Percentiles rank a stretch among this genome's conserved stretches.
These are phyloP conservation scores for Candolleomyces aberdarensis DNA, from an alignment of 768 basidiomycete genomes.

Conservation along the genomic window DNA sequence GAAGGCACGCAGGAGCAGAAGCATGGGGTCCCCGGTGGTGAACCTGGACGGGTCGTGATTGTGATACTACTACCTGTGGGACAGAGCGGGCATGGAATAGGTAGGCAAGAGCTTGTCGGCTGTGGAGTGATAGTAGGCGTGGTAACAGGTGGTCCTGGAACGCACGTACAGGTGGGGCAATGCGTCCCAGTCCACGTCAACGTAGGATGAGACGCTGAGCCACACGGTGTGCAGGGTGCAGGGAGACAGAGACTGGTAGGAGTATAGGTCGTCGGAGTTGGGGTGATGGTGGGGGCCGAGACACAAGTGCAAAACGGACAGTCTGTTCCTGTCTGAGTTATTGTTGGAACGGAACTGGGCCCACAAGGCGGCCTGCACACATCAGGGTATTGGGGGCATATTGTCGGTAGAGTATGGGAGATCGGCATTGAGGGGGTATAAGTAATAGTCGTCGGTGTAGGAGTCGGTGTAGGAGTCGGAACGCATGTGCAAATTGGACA, in stretches of 20 bases:
- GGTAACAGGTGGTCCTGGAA: not conserved
- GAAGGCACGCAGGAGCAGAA: not conserved
- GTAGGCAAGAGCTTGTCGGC: not conserved
- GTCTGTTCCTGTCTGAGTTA: no score
- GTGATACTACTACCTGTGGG: not conserved
- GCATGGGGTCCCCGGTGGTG: not conserved
- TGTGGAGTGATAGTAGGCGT: not conserved
- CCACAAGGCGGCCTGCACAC: no score
- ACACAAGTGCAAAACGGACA: no score
- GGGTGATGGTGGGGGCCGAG: not conserved
- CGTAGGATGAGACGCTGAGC: not conserved
- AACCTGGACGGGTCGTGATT: not conserved
- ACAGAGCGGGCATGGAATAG: not conserved
- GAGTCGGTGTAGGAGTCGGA: slow-evolving; percentile 2
- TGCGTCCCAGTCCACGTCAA: not conserved
- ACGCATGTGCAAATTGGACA: slow-evolving; percentile 3
- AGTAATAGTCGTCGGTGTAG: not conserved
- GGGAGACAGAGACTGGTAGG: not conserved
- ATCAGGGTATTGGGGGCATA: no score
- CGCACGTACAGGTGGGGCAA: not conserved
- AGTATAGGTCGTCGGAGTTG: not conserved
- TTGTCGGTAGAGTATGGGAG: no score
- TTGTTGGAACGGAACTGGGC: no score
- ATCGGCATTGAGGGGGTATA: no score
- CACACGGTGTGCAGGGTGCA: not conserved